Evolutionary conservation across 805 yeast genomes (phyloP), one percentile per base, ranked within the genome.

Genomic region (Starmerella scarabaei): DNA sequence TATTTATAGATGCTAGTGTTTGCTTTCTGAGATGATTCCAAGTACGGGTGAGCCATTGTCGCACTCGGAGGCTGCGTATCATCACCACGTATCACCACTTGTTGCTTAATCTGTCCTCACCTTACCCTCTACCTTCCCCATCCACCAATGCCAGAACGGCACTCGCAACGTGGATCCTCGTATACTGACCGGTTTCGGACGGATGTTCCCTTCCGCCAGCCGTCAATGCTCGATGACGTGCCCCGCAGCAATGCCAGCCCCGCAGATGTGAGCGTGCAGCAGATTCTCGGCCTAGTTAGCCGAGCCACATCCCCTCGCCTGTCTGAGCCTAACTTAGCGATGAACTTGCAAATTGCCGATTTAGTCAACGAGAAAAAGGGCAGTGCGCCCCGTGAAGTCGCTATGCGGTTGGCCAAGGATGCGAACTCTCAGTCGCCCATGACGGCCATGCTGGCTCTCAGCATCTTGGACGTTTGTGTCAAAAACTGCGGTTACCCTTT

Each of bases 401-500:
- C 93, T 5, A 69, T 76, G 46, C 77, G 86, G 5, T 76, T 86
- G 46, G 96, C 80, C 39, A 78, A 77, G 54, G 67, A 84, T 46
- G 73, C 88, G 56, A 81, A 84, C 61, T 23, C 26, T 23, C 26
- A 23, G 11, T 20, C 27, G 11, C 14, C 11, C 24, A 16, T 21
- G 16, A 69, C 83, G 53, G 74, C 86, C 4, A 75, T 80, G 41
- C 76, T 86, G 55, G 95, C 96, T 8, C 62, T 91, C 48, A 72
- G 55, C 28, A 51, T 73, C 37, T 69, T 91, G 45, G 99, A 91
- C 57, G 83, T 83, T 39, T 66, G 91, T 51, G 98, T 91, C 38
- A 91, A 91, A 63, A 91, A 91, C 65, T 91, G 99, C 64, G 98
- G 97, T 4, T 91, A 88, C 59, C 96, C 98, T 6, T 75, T 91